These are phyloP conservation scores for Metschnikowia corniflorae DNA, from an alignment of 805 yeast genomes.

Conservation along the genomic window DNA sequence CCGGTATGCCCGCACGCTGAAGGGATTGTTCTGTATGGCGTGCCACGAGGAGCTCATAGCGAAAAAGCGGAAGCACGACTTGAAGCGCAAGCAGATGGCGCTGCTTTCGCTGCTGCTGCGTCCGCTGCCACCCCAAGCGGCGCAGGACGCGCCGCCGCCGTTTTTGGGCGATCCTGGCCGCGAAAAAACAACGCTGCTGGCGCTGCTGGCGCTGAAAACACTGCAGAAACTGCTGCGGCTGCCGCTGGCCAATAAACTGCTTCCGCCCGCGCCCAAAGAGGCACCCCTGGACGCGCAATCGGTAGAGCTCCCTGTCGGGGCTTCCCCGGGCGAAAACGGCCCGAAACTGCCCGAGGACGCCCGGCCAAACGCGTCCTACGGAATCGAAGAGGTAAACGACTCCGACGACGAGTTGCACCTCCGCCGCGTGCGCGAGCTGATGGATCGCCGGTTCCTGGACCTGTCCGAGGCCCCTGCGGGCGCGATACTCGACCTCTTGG, in stretches of 20 bases:
- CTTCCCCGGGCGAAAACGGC: background rate
- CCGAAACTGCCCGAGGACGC: constrained; percentile 3
- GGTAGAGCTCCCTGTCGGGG: background rate
- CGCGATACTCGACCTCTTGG: constrained; percentile 20
- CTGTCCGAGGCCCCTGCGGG: constrained; percentile 15
- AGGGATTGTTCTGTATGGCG: constrained; percentile 87
- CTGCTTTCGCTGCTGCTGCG: constrained; percentile 26
- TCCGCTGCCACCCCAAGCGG: constrained; percentile 11
- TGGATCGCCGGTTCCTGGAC: constrained; percentile 14
- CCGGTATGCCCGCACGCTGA: constrained; percentile 87
- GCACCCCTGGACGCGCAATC: background rate
- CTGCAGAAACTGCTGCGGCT: constrained; percentile 1
- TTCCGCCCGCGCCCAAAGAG: constrained; percentile 10
- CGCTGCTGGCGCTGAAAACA: constrained; percentile 26
- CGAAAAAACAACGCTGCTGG: constrained; percentile 99
- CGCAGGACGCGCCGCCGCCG: constrained; percentile 2
- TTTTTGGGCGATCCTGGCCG: constrained; percentile 77
- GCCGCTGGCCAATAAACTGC: constrained; percentile 9
- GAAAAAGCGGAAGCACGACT: constrained; percentile 64
- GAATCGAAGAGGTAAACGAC: constrained; percentile 41
- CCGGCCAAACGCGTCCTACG: constrained; percentile 9
- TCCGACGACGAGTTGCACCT: constrained; percentile 34
- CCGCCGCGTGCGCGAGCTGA: constrained; percentile 14
- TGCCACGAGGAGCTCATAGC: constrained; percentile 85
- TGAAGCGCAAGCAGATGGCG: constrained; percentile 35